These are phyloP conservation scores for Lachnellula arida DNA, from an alignment of 2,329 filamentous ascomycete genomes.

Conservation along the genomic window DNA sequence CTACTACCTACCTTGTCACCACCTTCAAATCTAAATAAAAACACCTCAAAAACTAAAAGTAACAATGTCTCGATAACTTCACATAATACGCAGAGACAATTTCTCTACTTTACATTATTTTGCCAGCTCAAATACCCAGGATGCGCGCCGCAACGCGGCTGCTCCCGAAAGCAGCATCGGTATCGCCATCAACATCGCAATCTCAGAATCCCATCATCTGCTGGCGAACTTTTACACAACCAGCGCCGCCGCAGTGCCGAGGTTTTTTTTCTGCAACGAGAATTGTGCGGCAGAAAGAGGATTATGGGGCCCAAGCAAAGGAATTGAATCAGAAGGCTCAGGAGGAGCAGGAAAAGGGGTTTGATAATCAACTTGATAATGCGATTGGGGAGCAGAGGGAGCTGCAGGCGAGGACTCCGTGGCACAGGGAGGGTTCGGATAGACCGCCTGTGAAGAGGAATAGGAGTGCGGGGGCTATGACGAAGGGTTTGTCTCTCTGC, in stretches of 20 bases:
- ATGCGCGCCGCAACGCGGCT: background rate
- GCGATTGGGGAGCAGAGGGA: constrained; percentile 41
- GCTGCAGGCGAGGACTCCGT: constrained; percentile 57
- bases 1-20: no score
- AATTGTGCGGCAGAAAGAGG: background rate
- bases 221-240: background rate
- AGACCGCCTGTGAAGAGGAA: constrained; percentile 45
- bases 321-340: constrained; percentile 21
- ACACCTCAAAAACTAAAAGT: no score
- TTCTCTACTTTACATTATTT: no score
- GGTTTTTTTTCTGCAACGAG: background rate
- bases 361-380: constrained; percentile 35
- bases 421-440: constrained; percentile 60
- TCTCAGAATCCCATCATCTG: constrained; percentile 1
- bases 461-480: constrained; percentile 52
- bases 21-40: no score
- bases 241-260: background rate
- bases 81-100: no score
- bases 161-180: background rate
- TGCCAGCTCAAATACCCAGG: background rate
- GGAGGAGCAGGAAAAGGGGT: constrained; percentile 34
- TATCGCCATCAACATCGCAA: constrained; percentile 1
- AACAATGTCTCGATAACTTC: no score
- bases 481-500: constrained; percentile 46
- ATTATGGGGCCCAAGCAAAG: constrained; percentile 14